These are phyloP conservation scores for Syzygium syzygioides DNA, from an alignment of 441 rosid genomes.

Conservation along the genomic window DNA sequence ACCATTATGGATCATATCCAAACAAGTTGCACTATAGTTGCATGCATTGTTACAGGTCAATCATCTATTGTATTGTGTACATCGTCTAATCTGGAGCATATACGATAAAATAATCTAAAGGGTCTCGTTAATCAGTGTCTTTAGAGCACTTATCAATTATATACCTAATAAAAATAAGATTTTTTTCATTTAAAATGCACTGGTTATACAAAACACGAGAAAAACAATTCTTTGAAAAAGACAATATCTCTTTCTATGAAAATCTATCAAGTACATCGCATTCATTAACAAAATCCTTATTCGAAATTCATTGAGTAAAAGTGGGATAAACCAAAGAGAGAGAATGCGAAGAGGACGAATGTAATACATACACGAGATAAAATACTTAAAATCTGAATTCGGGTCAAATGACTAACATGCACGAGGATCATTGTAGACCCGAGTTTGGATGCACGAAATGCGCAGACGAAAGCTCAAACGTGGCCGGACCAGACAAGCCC, in stretches of 20 bases:
- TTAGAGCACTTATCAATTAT: too few relatives aligned
- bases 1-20: accelerated
- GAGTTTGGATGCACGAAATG: background rate
- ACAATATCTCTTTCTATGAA: background rate
- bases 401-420: background rate
- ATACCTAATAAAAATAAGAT: background rate
- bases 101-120: background rate
- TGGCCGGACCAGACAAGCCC: background rate
- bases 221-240: too few relatives aligned
- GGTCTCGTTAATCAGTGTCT: background rate
- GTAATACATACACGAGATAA: background rate
- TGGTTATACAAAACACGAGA: background rate
- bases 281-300: background rate
- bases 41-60: background rate
- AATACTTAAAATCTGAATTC: background rate
- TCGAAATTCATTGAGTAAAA: background rate
- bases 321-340: background rate
- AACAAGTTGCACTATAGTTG: background rate
- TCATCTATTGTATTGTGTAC: too few relatives aligned
- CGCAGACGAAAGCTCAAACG: background rate
- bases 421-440: background rate
- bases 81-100: accelerated
- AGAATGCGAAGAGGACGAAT: background rate
- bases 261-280: too few relatives aligned
- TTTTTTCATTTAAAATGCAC: background rate